These are phyloP conservation scores for Rhododendron molle DNA, from an alignment of 148 eudicot genomes.

Conservation along the genomic window DNA sequence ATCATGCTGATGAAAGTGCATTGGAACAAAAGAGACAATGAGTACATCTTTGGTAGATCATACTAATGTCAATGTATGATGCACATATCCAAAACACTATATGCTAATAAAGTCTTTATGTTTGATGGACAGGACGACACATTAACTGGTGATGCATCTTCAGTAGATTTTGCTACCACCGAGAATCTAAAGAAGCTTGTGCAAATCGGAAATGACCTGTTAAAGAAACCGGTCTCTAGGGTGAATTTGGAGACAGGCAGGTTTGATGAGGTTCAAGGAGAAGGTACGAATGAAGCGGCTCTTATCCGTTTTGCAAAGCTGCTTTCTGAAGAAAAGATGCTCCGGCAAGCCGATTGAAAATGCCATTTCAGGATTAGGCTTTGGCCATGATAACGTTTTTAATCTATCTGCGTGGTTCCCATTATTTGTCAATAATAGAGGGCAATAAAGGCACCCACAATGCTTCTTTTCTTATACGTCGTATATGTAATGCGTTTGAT, in stretches of 20 bases:
- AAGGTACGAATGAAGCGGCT: conserved; percentile 51
- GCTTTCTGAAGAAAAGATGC: conserved; percentile 55
- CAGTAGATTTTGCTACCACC: conserved; percentile 47
- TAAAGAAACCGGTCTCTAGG: conserved; percentile 43
- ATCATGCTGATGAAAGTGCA: background rate
- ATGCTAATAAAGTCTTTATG: background rate
- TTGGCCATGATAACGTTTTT: background rate
- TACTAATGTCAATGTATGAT: background rate
- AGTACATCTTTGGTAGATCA: background rate
- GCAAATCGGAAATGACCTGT: conserved; percentile 40
- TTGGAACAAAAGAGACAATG: background rate
- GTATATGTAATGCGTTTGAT: background rate
- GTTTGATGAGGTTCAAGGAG: conserved; percentile 28
- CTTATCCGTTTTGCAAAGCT: conserved; percentile 45
- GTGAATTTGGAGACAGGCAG: conserved; percentile 58
- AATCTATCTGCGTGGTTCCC: background rate
- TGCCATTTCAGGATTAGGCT: background rate
- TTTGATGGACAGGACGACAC: conserved; percentile 39
- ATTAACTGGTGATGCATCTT: conserved; percentile 45
- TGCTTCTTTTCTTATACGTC: background rate
- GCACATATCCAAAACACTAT: background rate
- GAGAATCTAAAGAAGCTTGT: conserved; percentile 52
- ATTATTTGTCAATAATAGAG: background rate
- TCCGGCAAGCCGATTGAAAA: conserved; percentile 10
- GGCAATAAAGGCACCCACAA: background rate